Conservation (phyloP, 2,329 filamentous ascomycete species). For the Aureobasidium sp. region DNA sequence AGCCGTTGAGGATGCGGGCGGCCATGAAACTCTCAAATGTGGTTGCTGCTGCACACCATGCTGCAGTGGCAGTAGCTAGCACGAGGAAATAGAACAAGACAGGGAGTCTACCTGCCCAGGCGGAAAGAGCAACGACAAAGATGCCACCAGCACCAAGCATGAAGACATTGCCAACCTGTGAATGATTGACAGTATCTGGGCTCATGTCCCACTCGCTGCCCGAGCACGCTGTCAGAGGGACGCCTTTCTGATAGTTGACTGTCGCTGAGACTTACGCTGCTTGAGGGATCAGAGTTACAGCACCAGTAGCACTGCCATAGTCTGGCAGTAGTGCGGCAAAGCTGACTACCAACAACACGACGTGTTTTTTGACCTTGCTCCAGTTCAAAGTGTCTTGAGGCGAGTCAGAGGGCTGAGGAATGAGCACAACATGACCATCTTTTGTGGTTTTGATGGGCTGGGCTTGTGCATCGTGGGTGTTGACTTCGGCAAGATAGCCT, state of each 20-base stretch:
- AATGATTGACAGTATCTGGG: slow-evolving; percentile 34
- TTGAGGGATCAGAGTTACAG: slow-evolving; percentile 36
- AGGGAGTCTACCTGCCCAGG: slow-evolving; percentile 40
- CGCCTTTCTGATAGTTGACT: slow-evolving; percentile 13
- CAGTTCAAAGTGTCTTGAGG: slow-evolving; percentile 27
- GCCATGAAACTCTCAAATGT: slow-evolving; percentile 36
- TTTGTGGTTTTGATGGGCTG: not conserved
- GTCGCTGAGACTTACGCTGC: slow-evolving; percentile 20
- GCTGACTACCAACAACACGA: slow-evolving; percentile 33
- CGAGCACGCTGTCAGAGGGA: not conserved
- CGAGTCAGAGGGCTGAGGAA: slow-evolving; percentile 22
- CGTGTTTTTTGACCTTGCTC: slow-evolving; percentile 32
- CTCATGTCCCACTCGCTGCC: slow-evolving; percentile 31
- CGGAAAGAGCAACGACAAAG: slow-evolving; percentile 34
- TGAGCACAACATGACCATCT: not conserved
- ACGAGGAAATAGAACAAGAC: slow-evolving; percentile 37
- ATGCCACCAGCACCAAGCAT: slow-evolving; percentile 39
- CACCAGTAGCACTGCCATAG: slow-evolving; percentile 37
- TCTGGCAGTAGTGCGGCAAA: slow-evolving; percentile 35
- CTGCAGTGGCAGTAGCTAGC: slow-evolving; percentile 31
- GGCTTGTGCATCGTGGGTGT: not conserved
- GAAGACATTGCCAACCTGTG: slow-evolving; percentile 38
- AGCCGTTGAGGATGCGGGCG: slow-evolving; percentile 39
- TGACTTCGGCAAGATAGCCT: not conserved
- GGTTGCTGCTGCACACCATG: slow-evolving; percentile 34